phyloP scores from a whole-genome alignment of 2,329 filamentous ascomycete species.

The Phialophora verrucosa region DNA sequence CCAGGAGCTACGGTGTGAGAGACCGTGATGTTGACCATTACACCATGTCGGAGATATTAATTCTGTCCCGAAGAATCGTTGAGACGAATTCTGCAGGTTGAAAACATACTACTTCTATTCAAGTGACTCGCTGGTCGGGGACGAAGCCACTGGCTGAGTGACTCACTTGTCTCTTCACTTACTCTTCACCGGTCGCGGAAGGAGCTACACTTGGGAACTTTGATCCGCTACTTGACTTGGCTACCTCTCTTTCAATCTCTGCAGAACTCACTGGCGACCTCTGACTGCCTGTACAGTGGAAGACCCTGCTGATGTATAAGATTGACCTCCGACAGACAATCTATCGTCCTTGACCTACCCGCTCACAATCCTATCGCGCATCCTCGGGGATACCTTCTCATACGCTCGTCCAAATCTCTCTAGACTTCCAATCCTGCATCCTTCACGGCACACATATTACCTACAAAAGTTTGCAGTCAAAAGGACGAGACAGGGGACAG shows the following conservation, averaged over 20 bases:
- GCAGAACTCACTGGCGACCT: not conserved
- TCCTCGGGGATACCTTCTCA: not conserved
- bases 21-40: conserved; percentile 27
- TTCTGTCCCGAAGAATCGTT: not conserved
- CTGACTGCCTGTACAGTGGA: not conserved
- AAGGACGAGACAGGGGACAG: not conserved
- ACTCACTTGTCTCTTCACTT: not conserved
- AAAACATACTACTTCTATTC: not conserved
- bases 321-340: not conserved
- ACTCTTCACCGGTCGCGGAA: not conserved
- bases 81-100: not conserved
- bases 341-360: not conserved
- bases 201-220: not conserved
- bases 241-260: not conserved
- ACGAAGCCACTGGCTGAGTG: not conserved
- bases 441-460: not conserved
- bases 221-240: not conserved
- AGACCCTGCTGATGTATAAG: not conserved
- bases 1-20: conserved; percentile 27
- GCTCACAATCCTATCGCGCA: not conserved
- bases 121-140: not conserved
- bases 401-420: not conserved
- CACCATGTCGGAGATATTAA: conserved; percentile 15
- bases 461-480: not conserved
- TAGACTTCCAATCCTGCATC: not conserved